Conservation (phyloP, 345 rosid species). For the Gossypium australe region DNA sequence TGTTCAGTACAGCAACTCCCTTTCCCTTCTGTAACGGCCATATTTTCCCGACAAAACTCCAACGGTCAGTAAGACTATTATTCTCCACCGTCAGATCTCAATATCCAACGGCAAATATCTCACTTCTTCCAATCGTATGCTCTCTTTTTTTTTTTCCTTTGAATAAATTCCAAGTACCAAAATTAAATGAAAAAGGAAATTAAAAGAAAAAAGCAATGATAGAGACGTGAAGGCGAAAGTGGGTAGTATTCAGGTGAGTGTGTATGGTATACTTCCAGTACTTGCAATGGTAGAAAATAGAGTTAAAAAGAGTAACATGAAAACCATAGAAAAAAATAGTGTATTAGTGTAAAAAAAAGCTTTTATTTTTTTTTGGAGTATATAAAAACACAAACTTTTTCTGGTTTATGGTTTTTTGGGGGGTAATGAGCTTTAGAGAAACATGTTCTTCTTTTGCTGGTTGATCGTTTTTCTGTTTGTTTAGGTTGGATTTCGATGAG, state of each 20-base stretch:
- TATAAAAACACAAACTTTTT: conserved; percentile 29
- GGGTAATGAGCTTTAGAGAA: conserved; percentile 24
- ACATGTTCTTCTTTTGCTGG: not conserved
- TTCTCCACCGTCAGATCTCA: conserved; percentile 52
- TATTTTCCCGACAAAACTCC: conserved; percentile 72
- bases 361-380: conserved; percentile 3
- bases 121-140: not conserved
- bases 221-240: conserved; percentile 28
- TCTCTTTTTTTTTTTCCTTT: not conserved
- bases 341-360: not conserved
- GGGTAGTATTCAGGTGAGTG: conserved; percentile 6
- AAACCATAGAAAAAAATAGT: not conserved
- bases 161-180: conserved; percentile 26
- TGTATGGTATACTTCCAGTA: conserved; percentile 26
- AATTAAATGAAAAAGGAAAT: not conserved
- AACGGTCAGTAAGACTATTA: conserved; percentile 68
- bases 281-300: conserved; percentile 15
- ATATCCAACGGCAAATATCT: conserved; percentile 46
- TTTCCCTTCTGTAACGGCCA: conserved; percentile 56
- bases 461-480: conserved; percentile 16
- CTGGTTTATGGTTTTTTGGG: conserved; percentile 44
- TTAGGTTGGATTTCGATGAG: conserved; percentile 15
- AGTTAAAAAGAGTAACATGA: conserved; percentile 6
- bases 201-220: conserved; percentile 32
- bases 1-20: conserved; percentile 48